Base-by-base conservation (phyloP, 352 stramenopile genomes). In the Phytophthora idaei region DNA sequence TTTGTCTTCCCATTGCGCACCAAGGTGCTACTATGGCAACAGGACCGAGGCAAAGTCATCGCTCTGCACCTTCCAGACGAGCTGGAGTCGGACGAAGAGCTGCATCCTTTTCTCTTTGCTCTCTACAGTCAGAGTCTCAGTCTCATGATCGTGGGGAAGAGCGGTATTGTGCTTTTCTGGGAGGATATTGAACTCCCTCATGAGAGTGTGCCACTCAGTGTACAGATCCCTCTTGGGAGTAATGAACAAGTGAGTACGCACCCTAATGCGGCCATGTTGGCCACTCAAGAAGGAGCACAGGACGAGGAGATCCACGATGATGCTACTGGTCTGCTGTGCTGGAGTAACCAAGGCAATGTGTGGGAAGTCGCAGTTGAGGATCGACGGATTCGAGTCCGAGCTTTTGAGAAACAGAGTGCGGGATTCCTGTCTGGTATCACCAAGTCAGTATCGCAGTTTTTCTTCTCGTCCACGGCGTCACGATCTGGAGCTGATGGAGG, bases 291-390 rank as follows among this genome's bases (percentile, higher is more conserved):
- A 36, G 53, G 48, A 47, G 37, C 37, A 4, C 56, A 69, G 8
- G 63, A 70, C 7, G 46, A 60, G 1, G 64, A 67, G 2, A 42
- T 39, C 7, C 48, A 67, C 9, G 60, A 76, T 12, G 73, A 85
- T 50, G 61, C 73, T 2, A 82, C 73, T 32, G 83, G 83, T 57
- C 52, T 94, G n/a, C 41, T 94, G 42, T 94, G 85, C 71, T 94
- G 85, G 85, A 91, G 81, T 64, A 90, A 89, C 56, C 67, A 87
- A 27, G 85, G 85, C 11, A 91, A 85, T 62, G 71, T 94, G 29
- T 94, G 85, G 85, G 85, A 94, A 52, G 71, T 94, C 11, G 83
- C 83, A 21, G 83, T 94, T 47, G 85, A 94, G 31, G 83, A 94
- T 61, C 78, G 83, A 25, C 81, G 85, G n/a, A 86, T 94, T 59